Conservation (phyloP, 1,139 yeast species). For the Debaryomyces nepalensis region DNA sequence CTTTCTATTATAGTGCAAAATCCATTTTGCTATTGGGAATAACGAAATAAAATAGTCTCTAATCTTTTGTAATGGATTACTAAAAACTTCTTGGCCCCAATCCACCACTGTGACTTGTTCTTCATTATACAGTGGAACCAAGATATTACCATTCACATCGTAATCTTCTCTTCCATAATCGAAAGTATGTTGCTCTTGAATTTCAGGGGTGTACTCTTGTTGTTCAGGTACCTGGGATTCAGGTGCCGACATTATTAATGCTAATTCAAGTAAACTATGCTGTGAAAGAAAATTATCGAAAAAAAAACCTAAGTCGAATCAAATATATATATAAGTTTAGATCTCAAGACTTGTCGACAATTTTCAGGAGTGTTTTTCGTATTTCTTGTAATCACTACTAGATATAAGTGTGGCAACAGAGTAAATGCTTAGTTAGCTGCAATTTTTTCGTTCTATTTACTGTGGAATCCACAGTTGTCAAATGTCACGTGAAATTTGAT, state of each 20-base stretch:
- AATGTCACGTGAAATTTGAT: constrained; percentile 23
- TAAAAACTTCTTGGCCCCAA: constrained; percentile 43
- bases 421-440: constrained; percentile 7
- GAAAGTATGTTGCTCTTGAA: constrained; percentile 9
- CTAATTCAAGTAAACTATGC: background rate
- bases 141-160: constrained; percentile 17
- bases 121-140: constrained; percentile 48
- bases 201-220: constrained; percentile 17
- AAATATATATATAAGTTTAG: background rate
- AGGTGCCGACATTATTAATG: constrained; percentile 12
- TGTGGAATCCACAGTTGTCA: constrained; percentile 26
- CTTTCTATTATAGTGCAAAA: constrained; percentile 74
- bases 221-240: constrained; percentile 28
- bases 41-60: constrained; percentile 59
- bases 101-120: constrained; percentile 49
- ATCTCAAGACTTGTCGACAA: background rate
- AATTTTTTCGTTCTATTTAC: constrained; percentile 1
- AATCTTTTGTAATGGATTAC: constrained; percentile 45
- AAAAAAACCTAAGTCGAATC: background rate
- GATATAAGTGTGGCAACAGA: constrained; percentile 1
- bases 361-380: background rate
- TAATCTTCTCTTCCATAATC: constrained; percentile 12
- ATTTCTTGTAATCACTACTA: background rate
- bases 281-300: background rate
- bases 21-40: constrained; percentile 83